Evolutionary conservation across 208 protist species (phyloP).

Genomic region (Willaertia magna): DNA sequence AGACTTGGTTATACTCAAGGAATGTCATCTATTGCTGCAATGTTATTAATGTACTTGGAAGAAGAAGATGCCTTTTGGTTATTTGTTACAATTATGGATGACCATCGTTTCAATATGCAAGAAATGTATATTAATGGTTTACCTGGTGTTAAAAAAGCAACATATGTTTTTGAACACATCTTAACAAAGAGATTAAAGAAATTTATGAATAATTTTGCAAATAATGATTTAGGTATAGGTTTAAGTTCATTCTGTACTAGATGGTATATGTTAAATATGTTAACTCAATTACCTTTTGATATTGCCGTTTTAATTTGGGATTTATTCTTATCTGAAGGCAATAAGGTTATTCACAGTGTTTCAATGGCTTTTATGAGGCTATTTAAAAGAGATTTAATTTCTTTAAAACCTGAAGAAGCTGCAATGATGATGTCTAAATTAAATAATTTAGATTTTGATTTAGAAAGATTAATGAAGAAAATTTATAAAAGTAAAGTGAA

Average conservation of each 20-base stretch:
- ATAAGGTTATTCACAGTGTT: background rate
- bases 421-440: background rate
- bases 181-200: background rate
- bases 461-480: background rate
- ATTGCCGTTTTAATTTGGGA: background rate
- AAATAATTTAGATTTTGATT: background rate
- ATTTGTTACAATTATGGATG: background rate
- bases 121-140: background rate
- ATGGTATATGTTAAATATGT: background rate
- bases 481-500: background rate
- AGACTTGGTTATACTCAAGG: background rate
- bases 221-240: background rate
- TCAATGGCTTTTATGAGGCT: background rate
- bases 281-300: background rate
- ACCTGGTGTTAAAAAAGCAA: background rate
- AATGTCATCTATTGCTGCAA: background rate
- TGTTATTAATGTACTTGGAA: background rate
- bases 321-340: background rate
- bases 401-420: background rate
- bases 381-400: background rate
- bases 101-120: background rate
- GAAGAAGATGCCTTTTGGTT: slow-evolving; percentile 9
- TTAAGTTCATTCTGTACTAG: background rate
- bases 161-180: background rate
- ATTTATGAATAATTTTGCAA: background rate